These are phyloP conservation scores for Boletus reticuloceps DNA, from an alignment of 768 basidiomycete species.

Conservation along the genomic window DNA sequence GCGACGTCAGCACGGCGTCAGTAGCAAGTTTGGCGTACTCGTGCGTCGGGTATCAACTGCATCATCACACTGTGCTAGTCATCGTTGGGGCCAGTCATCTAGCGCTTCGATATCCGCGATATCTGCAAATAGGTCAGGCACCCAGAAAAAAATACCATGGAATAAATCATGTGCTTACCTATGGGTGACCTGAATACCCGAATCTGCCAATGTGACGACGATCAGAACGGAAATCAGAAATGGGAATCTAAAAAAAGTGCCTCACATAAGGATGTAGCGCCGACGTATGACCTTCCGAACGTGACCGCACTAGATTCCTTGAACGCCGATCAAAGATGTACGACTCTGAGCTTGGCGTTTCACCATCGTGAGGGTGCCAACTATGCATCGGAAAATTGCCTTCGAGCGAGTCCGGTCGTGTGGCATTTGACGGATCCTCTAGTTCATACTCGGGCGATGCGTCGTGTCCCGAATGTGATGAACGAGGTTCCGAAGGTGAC, in stretches of 20 bases:
- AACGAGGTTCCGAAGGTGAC: conserved; percentile 13
- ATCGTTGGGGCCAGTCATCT: conserved; percentile 20
- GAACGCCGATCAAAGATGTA: conserved; percentile 30
- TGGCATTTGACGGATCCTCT: conserved; percentile 25
- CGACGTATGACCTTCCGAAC: conserved; percentile 26
- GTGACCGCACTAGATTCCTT: conserved; percentile 28
- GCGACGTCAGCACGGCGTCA: neutral
- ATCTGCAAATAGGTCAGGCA: conserved; percentile 18
- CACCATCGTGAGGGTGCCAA: conserved; percentile 16
- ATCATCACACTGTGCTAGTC: conserved; percentile 4
- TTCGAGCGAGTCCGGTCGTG: conserved; percentile 17
- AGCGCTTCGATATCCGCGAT: conserved; percentile 28
- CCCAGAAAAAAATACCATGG: neutral
- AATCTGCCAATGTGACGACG: conserved; percentile 16
- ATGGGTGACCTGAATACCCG: conserved; percentile 32
- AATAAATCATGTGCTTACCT: conserved; percentile 16
- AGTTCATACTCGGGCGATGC: conserved; percentile 41
- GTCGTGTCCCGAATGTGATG: conserved; percentile 27
- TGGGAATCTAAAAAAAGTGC: neutral
- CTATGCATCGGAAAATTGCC: conserved; percentile 24
- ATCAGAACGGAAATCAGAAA: conserved; percentile 6
- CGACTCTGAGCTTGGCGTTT: conserved; percentile 15
- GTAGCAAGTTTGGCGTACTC: neutral
- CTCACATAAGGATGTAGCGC: conserved; percentile 32
- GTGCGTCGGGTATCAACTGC: conserved; percentile 1